Evolutionary conservation across 1,284 basidiomycete genomes (phyloP).

Genomic region (Exobasidium cylindrosporum): DNA sequence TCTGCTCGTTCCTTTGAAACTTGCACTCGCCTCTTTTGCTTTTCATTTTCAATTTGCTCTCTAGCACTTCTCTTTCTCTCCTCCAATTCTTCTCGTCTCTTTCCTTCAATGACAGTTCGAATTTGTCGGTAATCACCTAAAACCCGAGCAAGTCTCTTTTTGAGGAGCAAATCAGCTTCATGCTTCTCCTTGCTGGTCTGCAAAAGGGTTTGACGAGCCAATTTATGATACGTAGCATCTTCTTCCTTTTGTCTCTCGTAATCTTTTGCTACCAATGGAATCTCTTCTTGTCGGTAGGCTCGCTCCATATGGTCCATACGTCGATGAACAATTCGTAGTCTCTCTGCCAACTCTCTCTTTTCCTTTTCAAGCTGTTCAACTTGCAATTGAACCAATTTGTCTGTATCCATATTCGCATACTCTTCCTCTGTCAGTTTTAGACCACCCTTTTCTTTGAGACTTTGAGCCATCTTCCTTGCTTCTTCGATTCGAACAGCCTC

Average conservation of each 20-base stretch:
- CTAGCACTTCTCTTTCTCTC: constrained; percentile 65
- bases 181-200: constrained; percentile 68
- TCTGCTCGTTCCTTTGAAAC: constrained; percentile 32
- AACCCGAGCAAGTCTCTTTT: constrained; percentile 74
- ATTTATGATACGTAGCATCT: constrained; percentile 65
- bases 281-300: constrained; percentile 90
- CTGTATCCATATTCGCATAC: constrained; percentile 76
- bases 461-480: constrained; percentile 84
- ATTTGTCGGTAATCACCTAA: constrained; percentile 70
- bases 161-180: constrained; percentile 70
- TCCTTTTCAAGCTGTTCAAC: constrained; percentile 78
- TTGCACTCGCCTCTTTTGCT: constrained; percentile 64
- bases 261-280: constrained; percentile 78
- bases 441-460: constrained; percentile 76
- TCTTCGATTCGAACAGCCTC: constrained; percentile 79
- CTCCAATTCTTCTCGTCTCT: constrained; percentile 71
- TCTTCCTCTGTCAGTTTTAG: constrained; percentile 81
- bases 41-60: constrained; percentile 79
- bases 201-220: constrained; percentile 57
- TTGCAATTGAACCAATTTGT: constrained; percentile 83
- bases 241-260: constrained; percentile 80
- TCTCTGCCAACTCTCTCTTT: constrained; percentile 82
- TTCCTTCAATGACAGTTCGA: constrained; percentile 64
- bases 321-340: constrained; percentile 79
- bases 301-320: constrained; percentile 94